These are phyloP conservation scores for Blastobotrys apis DNA, from an alignment of 1,139 yeast species.

Conservation along the genomic window DNA sequence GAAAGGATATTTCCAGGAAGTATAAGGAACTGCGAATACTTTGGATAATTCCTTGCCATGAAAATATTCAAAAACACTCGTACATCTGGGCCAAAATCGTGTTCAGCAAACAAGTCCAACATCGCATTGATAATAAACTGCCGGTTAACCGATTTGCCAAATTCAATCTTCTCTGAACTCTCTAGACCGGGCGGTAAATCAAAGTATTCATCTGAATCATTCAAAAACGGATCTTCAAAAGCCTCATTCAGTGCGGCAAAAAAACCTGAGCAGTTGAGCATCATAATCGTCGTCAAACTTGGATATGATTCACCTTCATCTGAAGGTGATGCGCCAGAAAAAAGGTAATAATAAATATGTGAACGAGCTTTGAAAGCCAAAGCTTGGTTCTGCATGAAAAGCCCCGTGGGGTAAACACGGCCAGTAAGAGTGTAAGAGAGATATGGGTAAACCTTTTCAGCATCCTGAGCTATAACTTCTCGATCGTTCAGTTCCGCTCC, in stretches of 20 bases:
- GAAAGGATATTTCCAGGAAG: constrained; percentile 57
- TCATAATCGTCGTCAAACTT: constrained; percentile 48
- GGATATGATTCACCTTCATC: constrained; percentile 50
- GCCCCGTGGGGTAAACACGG: constrained; percentile 70
- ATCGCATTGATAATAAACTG: constrained; percentile 66
- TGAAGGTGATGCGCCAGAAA: constrained; percentile 29
- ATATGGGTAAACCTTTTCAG: constrained; percentile 51
- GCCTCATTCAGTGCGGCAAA: constrained; percentile 68
- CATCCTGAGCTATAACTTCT: constrained; percentile 23
- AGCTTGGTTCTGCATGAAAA: constrained; percentile 36
- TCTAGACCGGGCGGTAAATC: constrained; percentile 9
- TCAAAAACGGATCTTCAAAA: constrained; percentile 67
- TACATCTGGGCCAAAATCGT: constrained; percentile 32
- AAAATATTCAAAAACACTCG: constrained; percentile 54
- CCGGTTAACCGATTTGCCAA: constrained; percentile 43
- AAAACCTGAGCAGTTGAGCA: constrained; percentile 51
- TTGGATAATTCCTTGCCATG: constrained; percentile 70
- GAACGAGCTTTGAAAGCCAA: constrained; percentile 40
- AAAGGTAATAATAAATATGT: constrained; percentile 50
- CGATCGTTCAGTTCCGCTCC: constrained; percentile 15
- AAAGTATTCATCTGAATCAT: constrained; percentile 35
- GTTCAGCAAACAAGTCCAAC: constrained; percentile 43
- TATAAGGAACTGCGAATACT: constrained; percentile 71
- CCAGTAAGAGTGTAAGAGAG: constrained; percentile 70
- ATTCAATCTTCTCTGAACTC: constrained; percentile 17